Evolutionary conservation across 75 land plant species (phyloP), one percentile per base, ranked within the genome.

Genomic region (Isoetes taiwanensis): DNA sequence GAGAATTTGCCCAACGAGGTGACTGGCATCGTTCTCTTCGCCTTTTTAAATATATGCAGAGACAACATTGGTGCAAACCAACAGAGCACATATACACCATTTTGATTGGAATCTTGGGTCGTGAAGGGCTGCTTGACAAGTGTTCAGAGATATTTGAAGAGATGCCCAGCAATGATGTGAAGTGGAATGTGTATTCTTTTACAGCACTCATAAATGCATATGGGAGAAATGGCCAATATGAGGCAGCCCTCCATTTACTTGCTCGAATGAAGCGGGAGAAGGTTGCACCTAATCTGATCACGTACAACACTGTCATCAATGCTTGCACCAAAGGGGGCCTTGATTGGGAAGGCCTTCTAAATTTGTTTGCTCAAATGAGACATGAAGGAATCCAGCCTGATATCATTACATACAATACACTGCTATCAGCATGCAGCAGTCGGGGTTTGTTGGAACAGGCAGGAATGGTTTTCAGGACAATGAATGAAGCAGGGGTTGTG

Each of bases 61-160:
- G 96, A 1, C 96, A 94, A 57, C 61, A 73, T 17, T 94, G 99
- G 99, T 89, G 96, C 65, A 85, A 80, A 58, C 99, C 99, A 8
- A 80, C 81, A 62, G 90, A 94, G 63, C 86, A 82, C 57, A 85
- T 89, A 12, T 89, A 85, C 63, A 78, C 96, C 11, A 73, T 89
- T 29, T 52, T 94, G 56, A 89, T 94, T 20, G 80, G 67, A 37
- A 66, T 89, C 4, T 56, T 94, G 28, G 99, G 96, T 23, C 75
- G 99, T 19, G 90, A 85, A 24, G 79, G 76, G 0, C 68, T 89
- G 58, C 78, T 94, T 19, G 96, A 88, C 6, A 89, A 80, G 30
- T 64, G 70, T 30, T 66, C 53, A 3, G 96, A 89, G 64, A 61
- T 94, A 0, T 94, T 94, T 43, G 84, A 85, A 26, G 96, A 89